Evolutionary conservation across 176 grass and related monocot species (phyloP).

Genomic region (Secale cereale): DNA sequence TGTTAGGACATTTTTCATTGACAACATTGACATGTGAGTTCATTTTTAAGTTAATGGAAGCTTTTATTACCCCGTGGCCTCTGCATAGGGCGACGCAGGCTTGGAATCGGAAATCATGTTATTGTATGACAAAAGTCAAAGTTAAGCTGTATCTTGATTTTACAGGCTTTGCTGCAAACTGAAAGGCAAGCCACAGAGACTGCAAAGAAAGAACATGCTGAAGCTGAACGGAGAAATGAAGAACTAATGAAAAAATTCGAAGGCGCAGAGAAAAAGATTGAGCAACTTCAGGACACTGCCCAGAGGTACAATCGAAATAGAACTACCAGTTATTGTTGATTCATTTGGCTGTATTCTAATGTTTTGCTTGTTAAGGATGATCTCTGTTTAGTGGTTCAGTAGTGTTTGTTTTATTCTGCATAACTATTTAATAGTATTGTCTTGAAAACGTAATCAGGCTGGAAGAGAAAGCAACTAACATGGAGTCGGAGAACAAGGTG

Average conservation of each 20-base stretch:
- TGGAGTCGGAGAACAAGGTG: slow-evolving; percentile 96
- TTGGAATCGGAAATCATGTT: slow-evolving; percentile 17
- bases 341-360: slow-evolving; percentile 1
- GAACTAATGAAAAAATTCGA: slow-evolving; percentile 85
- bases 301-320: slow-evolving; percentile 66
- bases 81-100: neutral
- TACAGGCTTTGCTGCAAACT: slow-evolving; percentile 64
- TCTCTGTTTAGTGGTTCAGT: neutral
- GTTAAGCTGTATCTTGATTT: slow-evolving; percentile 27
- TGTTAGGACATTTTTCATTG: slow-evolving; percentile 9
- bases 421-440: slow-evolving; percentile 13
- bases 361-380: slow-evolving; percentile 20
- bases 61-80: neutral
- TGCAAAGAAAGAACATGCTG: slow-evolving; percentile 69
- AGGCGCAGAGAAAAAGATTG: slow-evolving; percentile 70
- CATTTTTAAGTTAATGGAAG: neutral
- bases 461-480: slow-evolving; percentile 89
- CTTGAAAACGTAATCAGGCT: slow-evolving; percentile 41
- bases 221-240: slow-evolving; percentile 75
- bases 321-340: neutral
- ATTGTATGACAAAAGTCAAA: slow-evolving; percentile 11
- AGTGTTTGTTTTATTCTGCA: neutral
- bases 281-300: slow-evolving; percentile 89
- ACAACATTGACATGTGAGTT: neutral
- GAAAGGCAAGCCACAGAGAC: slow-evolving; percentile 69